These are phyloP conservation scores for Warburgia ugandensis DNA, from an alignment of 164 flowering plant species.

Conservation along the genomic window DNA sequence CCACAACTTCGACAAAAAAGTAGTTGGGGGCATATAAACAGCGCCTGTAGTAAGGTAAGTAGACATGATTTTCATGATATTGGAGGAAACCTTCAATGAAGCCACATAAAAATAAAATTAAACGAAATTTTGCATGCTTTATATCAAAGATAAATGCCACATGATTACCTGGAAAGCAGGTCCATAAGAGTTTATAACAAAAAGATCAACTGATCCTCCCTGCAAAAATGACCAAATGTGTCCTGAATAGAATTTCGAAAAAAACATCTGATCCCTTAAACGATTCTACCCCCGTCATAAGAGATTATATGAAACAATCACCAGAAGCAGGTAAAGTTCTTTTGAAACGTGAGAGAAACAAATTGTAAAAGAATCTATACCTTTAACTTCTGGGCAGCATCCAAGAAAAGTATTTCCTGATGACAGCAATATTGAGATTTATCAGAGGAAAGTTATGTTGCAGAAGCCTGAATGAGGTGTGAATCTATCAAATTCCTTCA, in stretches of 20 bases:
- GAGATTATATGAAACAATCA: too few relatives aligned
- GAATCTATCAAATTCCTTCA: not conserved
- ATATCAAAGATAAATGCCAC: not conserved
- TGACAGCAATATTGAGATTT: slow-evolving; percentile 6
- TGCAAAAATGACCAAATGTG: slow-evolving; percentile 23
- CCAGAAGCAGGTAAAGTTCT: too few relatives aligned
- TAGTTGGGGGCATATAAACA: slow-evolving; percentile 74
- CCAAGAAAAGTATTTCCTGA: slow-evolving; percentile 78
- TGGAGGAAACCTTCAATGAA: not conserved
- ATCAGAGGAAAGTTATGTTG: not conserved
- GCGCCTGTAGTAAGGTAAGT: slow-evolving; percentile 44
- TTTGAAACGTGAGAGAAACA: not conserved
- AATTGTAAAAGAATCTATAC: slow-evolving; percentile 24
- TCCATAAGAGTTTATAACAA: slow-evolving; percentile 90
- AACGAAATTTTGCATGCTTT: not conserved
- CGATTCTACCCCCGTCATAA: too few relatives aligned
- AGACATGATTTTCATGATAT: not conserved
- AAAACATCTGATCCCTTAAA: too few relatives aligned
- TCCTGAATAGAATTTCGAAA: too few relatives aligned
- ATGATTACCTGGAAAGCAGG: slow-evolving; percentile 83
- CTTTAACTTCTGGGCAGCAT: slow-evolving; percentile 53
- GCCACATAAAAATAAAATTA: not conserved
- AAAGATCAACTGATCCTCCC: slow-evolving; percentile 88
- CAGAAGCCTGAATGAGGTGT: slow-evolving; percentile 4
- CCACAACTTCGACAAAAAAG: slow-evolving; percentile 90